Base-by-base conservation (phyloP, 495 filamentous ascomycete genomes). In the Parathielavia hyrcaniae region DNA sequence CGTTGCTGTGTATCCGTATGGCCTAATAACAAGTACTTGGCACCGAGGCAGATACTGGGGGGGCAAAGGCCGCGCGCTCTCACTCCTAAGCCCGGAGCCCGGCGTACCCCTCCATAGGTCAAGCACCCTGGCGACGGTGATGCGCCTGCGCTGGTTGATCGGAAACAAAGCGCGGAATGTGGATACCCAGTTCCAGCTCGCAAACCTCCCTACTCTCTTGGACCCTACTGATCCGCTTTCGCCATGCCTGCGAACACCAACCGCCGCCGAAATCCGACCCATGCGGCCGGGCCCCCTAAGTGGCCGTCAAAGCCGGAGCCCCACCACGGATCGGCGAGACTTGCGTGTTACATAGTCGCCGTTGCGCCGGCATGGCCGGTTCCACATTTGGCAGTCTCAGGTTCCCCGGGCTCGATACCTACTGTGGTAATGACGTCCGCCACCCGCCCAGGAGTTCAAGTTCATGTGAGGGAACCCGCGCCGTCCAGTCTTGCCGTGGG, bases 261-360 rank as follows among this genome's bases (percentile, higher is more conserved):
- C 20, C 50, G 30, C 41, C 40, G 34, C 50, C 50, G 45, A 39
- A 32, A 12, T 26, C 52, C n/a, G 38, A 44, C 17, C 19, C 19
- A 5, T 41, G 40, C 17, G 6, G 41, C 40, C 43, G 36, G 22
- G 19, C 19, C 16, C 19, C 16, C 14, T 47, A 44, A 41, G 10
- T 58, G 58, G 50, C 44, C 49, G 57, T 55, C 53, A 20, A 43
- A 16, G 0, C 53, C 41, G 54, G 48, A 35, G 20, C 55, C 46
- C 59, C 55, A 49, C 55, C 6, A 46, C 50, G 34, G 62, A 61
- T 56, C 59, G 56, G 59, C 52, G 57, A 20, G 34, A 22, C 50
- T 50, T 54, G 58, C 57, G 55, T 61, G 47, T 13, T 59, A 30
- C n/a, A n/a, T 59, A 64, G 47, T 36, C 62, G 55, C 55, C 52